Percentiles rank a stretch among this genome's conserved stretches.
Evolutionary conservation across 2,329 filamentous ascomycete species (phyloP).

Genomic region (Clonostachys solani): DNA sequence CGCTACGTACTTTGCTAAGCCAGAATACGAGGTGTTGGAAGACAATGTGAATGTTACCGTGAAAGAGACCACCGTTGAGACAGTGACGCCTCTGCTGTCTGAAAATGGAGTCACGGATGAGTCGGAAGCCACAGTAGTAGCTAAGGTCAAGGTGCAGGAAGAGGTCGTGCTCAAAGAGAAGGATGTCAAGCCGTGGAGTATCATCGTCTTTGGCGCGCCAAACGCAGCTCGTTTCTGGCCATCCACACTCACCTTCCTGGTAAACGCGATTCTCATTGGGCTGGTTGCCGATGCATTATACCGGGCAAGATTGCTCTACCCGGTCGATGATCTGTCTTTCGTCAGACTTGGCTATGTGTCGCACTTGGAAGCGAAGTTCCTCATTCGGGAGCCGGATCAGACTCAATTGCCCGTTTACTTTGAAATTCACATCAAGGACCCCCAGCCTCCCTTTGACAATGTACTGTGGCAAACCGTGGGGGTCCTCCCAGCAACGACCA

Average conservation of each 20-base stretch:
- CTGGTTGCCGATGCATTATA: constrained; percentile 77
- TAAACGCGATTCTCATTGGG: constrained; percentile 67
- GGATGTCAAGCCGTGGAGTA: constrained; percentile 51
- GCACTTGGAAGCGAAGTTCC: constrained; percentile 69
- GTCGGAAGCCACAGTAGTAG: constrained; percentile 26
- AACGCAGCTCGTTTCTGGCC: constrained; percentile 63
- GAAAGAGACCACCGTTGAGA: constrained; percentile 35
- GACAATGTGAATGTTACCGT: constrained; percentile 55
- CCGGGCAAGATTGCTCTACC: constrained; percentile 65
- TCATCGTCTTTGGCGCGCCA: constrained; percentile 72
- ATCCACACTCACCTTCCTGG: constrained; percentile 63
- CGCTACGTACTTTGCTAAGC: constrained; percentile 49
- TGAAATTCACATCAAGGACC: constrained; percentile 55
- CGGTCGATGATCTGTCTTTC: constrained; percentile 74
- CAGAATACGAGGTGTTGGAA: constrained; percentile 53
- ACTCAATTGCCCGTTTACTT: constrained; percentile 71
- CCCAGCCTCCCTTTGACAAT: constrained; percentile 46
- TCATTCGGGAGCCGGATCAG: constrained; percentile 80
- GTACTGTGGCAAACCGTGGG: constrained; percentile 64
- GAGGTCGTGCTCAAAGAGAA: constrained; percentile 56
- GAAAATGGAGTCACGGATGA: constrained; percentile 22
- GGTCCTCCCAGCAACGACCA: constrained; percentile 59
- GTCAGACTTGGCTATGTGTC: constrained; percentile 86
- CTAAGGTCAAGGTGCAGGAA: constrained; percentile 58
- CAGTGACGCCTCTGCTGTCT: constrained; percentile 15